Base-by-base conservation (phyloP, 1,284 basidiomycete species). In the Malassezia obtusa region DNA sequence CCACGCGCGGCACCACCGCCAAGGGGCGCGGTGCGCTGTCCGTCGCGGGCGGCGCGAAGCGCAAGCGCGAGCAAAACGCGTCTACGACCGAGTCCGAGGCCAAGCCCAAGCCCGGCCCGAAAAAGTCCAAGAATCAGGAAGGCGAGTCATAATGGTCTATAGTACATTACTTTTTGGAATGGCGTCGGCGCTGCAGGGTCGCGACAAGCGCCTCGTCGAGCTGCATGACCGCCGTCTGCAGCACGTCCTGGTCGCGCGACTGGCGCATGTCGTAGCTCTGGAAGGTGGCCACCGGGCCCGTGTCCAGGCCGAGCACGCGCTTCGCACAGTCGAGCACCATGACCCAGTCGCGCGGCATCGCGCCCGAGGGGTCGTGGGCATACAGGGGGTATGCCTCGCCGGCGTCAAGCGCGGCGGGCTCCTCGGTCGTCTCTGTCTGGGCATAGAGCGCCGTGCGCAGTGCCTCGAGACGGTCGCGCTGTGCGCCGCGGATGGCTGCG, bases 361-460 rank as follows among this genome's bases (percentile, higher is more conserved):
- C 22, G 28, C 52, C 52, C 12, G 39, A 22, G 1, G 47, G 47
- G 36, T 55, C 52, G 26, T 49, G 41, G 22, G 41, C 31, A 21
- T 55, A 49, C 22, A 38, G 30, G 15, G 47, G 38, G 43, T 55
- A 55, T 12, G 46, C 52, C 21, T 54, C 52, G 24, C 52, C 47
- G 3, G 52, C 39, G 10, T 15, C 40, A 21, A 45, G 15, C 12
- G 28, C 19, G 6, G 11, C 31, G 19, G 6, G 28, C 8, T 15
- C n/a, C n/a, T 31, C 7, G 4, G n/a, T 10, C 4, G 17, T 2
- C 10, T 25, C 17, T 4, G n/a, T 10, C 21, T 9, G 15, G 19
- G 28, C 22, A 19, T 46, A 46, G 2, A 36, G 21, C 15, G 31
- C 15, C 15, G 15, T 14, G 24, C 24, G 25, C n/a, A 22, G 37